Evolutionary conservation across 176 grass and related monocot genomes (phyloP).

Genomic region (Oryza officinalis): DNA sequence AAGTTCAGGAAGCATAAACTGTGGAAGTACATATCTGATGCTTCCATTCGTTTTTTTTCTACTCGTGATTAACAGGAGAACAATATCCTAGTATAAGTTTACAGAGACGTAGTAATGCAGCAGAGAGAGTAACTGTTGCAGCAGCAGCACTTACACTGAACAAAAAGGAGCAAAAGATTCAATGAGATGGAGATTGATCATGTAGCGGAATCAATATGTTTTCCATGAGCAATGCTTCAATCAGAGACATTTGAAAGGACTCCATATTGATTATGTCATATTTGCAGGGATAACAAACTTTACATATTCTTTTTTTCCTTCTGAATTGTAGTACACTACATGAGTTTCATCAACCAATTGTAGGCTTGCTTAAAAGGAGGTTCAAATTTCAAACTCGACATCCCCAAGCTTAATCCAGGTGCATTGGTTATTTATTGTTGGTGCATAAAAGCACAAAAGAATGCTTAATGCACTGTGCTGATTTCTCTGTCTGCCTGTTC

Average conservation of each 20-base stretch:
- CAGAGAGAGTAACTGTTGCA: background rate
- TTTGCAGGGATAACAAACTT: background rate
- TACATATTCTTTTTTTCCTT: background rate
- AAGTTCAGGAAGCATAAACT: background rate
- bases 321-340: background rate
- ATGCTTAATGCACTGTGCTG: constrained; percentile 17
- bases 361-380: background rate
- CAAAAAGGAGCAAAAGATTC: background rate
- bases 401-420: background rate
- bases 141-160: background rate
- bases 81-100: background rate
- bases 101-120: background rate
- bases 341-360: background rate
- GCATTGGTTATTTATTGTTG: background rate
- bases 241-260: background rate
- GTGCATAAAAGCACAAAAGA: background rate
- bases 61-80: background rate
- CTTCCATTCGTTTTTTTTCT: background rate
- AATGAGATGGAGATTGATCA: background rate
- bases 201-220: background rate
- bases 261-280: background rate
- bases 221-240: background rate
- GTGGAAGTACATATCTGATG: background rate
- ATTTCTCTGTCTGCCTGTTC: background rate
- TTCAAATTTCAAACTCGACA: background rate